Conservation (phyloP, 2,329 filamentous ascomycete genomes). For the Claviceps africana region DNA sequence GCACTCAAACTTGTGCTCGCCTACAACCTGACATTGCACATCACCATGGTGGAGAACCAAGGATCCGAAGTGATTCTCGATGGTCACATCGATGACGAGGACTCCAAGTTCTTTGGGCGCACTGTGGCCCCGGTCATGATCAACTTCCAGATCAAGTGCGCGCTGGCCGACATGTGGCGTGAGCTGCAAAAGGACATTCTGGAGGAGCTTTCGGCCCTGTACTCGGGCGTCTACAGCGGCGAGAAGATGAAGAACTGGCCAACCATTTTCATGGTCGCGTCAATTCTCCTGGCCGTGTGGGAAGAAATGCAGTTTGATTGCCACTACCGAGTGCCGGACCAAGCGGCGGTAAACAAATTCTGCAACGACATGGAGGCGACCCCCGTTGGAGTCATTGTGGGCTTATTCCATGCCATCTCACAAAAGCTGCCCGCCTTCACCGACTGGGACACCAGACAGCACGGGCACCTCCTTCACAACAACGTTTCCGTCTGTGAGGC, state of each 20-base stretch:
- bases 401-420: constrained; percentile 93
- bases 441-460: constrained; percentile 87
- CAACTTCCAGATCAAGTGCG: constrained; percentile 98
- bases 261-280: constrained; percentile 93
- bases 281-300: constrained; percentile 87
- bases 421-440: constrained; percentile 87
- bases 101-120: constrained; percentile 79
- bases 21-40: constrained; percentile 88
- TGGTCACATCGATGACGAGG: constrained; percentile 73
- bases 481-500: constrained; percentile 87
- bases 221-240: constrained; percentile 95
- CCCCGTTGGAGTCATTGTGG: constrained; percentile 89
- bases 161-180: constrained; percentile 95
- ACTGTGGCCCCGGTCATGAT: constrained; percentile 95
- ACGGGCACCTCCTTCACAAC: constrained; percentile 80
- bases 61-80: constrained; percentile 64
- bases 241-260: constrained; percentile 98
- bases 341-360: constrained; percentile 78
- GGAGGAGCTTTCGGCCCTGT: constrained; percentile 80
- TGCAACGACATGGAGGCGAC: constrained; percentile 94
- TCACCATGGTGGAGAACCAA: constrained; percentile 85
- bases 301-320: constrained; percentile 98
- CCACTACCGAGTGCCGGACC: constrained; percentile 84
- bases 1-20: constrained; percentile 87
- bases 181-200: constrained; percentile 92